These are phyloP conservation scores for Volvariella volvacea DNA, from an alignment of 1,284 basidiomycete genomes.

Conservation along the genomic window DNA sequence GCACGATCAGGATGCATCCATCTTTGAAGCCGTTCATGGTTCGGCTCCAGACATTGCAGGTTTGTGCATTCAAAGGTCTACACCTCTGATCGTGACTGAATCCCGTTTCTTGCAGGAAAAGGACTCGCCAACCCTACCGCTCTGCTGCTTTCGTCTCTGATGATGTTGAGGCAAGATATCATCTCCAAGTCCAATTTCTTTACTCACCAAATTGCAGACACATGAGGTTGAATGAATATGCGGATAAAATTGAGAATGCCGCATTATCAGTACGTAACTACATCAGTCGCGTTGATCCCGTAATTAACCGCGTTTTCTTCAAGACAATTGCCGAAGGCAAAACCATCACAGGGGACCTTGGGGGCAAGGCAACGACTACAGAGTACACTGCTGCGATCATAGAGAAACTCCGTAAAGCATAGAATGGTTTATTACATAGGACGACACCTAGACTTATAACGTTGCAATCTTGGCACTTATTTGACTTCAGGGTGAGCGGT, in stretches of 20 bases:
- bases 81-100: slow-evolving; percentile 20
- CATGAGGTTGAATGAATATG: slow-evolving; percentile 88
- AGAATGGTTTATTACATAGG: slow-evolving; percentile 14
- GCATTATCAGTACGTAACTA: slow-evolving; percentile 63
- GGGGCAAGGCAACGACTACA: slow-evolving; percentile 82
- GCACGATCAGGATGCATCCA: slow-evolving; percentile 79
- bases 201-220: slow-evolving; percentile 64
- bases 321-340: slow-evolving; percentile 95
- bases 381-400: slow-evolving; percentile 90
- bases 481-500: slow-evolving; percentile 1
- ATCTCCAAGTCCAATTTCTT: slow-evolving; percentile 15
- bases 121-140: slow-evolving; percentile 98
- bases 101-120: slow-evolving; percentile 50
- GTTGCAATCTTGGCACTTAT: slow-evolving; percentile 3
- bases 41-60: slow-evolving; percentile 88
- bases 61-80: slow-evolving; percentile 22
- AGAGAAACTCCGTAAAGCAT: slow-evolving; percentile 51
- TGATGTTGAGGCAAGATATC: slow-evolving; percentile 83
- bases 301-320: slow-evolving; percentile 10
- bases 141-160: slow-evolving; percentile 87
- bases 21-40: slow-evolving; percentile 99
- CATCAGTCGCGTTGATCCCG: slow-evolving; percentile 8
- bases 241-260: slow-evolving; percentile 90
- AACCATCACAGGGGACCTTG: slow-evolving; percentile 87
- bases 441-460: slow-evolving; percentile 4